Evolutionary conservation across 2,329 filamentous ascomycete species (phyloP).

Genomic region (Eutypella sp.): DNA sequence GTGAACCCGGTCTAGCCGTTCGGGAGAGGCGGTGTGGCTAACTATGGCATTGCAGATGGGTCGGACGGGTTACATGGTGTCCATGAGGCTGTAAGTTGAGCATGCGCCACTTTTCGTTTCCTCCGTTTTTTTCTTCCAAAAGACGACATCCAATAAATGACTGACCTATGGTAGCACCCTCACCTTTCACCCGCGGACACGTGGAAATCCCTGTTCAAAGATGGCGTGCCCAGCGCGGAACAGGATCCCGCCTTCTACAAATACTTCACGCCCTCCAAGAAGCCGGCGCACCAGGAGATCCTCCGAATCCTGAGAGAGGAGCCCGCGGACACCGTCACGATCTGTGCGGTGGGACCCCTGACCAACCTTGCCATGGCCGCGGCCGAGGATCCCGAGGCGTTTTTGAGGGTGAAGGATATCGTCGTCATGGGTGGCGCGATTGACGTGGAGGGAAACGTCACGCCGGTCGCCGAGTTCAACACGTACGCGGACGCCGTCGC

Average conservation of each 20-base stretch:
- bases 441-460: slow-evolving; percentile 73
- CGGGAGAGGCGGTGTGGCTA: slow-evolving; percentile 2
- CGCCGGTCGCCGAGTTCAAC: slow-evolving; percentile 91
- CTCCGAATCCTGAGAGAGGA: slow-evolving; percentile 79
- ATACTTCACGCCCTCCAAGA: slow-evolving; percentile 71
- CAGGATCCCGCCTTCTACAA: slow-evolving; percentile 43
- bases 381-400: slow-evolving; percentile 81
- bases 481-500: slow-evolving; percentile 82
- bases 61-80: slow-evolving; percentile 72
- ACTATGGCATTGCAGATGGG: slow-evolving; percentile 51
- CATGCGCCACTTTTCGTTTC: too few species aligned
- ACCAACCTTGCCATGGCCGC: slow-evolving; percentile 93
- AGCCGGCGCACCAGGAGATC: slow-evolving; percentile 77
- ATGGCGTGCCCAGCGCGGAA: slow-evolving; percentile 21
- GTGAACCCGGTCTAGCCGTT: not conserved
- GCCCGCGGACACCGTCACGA: slow-evolving; percentile 78
- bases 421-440: slow-evolving; percentile 94
- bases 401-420: slow-evolving; percentile 83
- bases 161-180: slow-evolving; percentile 49
- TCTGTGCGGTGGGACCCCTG: slow-evolving; percentile 83
- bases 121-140: too few species aligned
- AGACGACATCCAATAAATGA: not conserved
- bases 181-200: slow-evolving; percentile 70
- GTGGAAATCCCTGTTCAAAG: slow-evolving; percentile 65
- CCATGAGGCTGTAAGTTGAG: slow-evolving; percentile 54